A percentile compares a stretch with the other conserved stretches of the same genome.
Evolutionary conservation across 1,139 yeast species (phyloP).

Genomic region (Saccharomyces pastorianus): DNA sequence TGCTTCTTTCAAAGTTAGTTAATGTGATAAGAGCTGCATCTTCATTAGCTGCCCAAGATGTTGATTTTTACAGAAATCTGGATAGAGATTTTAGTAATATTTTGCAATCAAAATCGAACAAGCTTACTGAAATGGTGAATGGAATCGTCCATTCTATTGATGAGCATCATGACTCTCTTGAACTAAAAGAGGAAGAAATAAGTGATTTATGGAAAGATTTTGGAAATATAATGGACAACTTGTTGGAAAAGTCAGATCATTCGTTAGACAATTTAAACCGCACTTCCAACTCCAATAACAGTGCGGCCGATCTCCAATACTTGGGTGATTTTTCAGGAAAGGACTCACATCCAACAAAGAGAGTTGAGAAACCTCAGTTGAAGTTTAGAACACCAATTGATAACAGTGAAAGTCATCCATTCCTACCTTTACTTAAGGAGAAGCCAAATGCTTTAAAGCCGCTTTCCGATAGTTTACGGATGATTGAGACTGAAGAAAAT

Average conservation of each 20-base stretch:
- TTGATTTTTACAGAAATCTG: conserved; percentile 61
- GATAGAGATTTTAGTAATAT: conserved; percentile 43
- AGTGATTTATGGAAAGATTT: conserved; percentile 55
- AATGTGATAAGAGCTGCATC: conserved; percentile 62
- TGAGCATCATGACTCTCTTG: conserved; percentile 29
- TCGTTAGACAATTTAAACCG: conserved; percentile 42
- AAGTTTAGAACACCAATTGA: conserved; percentile 53
- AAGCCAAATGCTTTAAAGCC: conserved; percentile 67
- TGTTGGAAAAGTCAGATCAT: conserved; percentile 68
- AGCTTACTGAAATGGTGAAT: conserved; percentile 49
- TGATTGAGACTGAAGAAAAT: conserved; percentile 37
- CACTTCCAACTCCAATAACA: conserved; percentile 11
- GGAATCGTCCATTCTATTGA: conserved; percentile 41
- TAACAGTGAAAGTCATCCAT: conserved; percentile 63
- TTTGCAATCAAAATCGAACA: conserved; percentile 39
- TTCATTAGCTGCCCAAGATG: conserved; percentile 71
- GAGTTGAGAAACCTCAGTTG: conserved; percentile 63
- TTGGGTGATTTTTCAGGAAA: conserved; percentile 39
- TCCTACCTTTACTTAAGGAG: conserved; percentile 56
- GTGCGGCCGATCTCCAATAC: conserved; percentile 34
- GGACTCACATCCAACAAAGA: conserved; percentile 24
- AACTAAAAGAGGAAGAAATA: conserved; percentile 39
- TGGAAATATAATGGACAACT: conserved; percentile 54
- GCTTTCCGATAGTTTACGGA: conserved; percentile 42
- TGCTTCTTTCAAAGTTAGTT: conserved; percentile 36